phyloP scores from a whole-genome alignment of 73 alveolate genomes.

The Paramecium biaurelia region DNA sequence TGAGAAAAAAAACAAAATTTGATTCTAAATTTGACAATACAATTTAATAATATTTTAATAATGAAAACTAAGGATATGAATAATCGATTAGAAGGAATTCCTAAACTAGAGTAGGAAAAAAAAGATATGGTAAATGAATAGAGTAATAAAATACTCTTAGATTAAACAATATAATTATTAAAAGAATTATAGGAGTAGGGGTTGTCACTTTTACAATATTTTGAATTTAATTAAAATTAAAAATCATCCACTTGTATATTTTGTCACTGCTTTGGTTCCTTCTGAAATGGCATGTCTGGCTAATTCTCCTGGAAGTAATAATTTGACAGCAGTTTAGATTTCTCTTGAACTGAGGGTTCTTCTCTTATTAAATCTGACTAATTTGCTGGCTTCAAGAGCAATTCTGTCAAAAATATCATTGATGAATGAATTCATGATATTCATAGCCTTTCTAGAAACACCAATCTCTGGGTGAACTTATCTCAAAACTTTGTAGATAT shows the following conservation, averaged over 20 bases:
- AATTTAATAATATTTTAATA: background rate
- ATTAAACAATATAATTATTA: background rate
- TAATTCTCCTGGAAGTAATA: slow-evolving; percentile 77
- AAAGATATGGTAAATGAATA: background rate
- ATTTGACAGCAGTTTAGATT: slow-evolving; percentile 78
- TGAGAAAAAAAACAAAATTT: background rate
- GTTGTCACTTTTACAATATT: background rate
- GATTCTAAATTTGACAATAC: background rate
- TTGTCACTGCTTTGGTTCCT: slow-evolving; percentile 80
- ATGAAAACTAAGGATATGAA: background rate
- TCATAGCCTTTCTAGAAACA: slow-evolving; percentile 77
- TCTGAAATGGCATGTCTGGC: slow-evolving; percentile 80
- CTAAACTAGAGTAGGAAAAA: background rate
- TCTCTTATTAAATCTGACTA: slow-evolving; percentile 71
- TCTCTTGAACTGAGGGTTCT: slow-evolving; percentile 75
- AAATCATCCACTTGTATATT: slow-evolving; percentile 65
- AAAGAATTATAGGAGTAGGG: background rate
- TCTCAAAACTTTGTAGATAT: slow-evolving; percentile 75
- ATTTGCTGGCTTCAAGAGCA: slow-evolving; percentile 73
- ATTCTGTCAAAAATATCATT: slow-evolving; percentile 76
- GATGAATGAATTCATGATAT: slow-evolving; percentile 76
- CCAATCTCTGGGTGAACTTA: slow-evolving; percentile 82
- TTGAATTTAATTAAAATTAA: background rate
- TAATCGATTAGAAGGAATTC: background rate
- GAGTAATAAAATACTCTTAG: background rate